Evolutionary conservation across 306 rosid genomes (phyloP), one percentile per base, ranked within the genome.

Genomic region (Alnus glutinosa): DNA sequence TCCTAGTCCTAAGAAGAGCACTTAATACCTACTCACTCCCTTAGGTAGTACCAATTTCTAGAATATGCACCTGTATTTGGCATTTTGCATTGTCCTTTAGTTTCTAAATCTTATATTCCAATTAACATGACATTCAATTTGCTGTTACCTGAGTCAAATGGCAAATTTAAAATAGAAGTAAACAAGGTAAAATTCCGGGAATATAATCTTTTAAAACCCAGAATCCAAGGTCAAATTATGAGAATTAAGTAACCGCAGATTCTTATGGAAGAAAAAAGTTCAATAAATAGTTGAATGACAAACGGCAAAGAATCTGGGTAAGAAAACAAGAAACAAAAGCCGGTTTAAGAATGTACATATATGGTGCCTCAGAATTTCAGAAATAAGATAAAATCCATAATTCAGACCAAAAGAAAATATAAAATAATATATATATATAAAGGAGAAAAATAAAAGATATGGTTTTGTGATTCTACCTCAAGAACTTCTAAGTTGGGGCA

Each of bases 401-500:
- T 39, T 64, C 71, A 14, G 28, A 64, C 71, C 47, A 16, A 36
- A 34, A 48, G n/a, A 15, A 16, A 37, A 61, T 1, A 30, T 1
- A 6, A 28, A 5, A 61, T 11, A 64, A 57, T 12, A 19, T 23
- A 34, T 32, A 34, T 34, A 71, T 44, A 55, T 30, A 30, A 13
- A 72, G 36, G 13, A 28, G 18, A 75, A 77, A 44, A 7, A 50
- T 51, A 15, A 42, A 42, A 58, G 74, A 69, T 71, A 42, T 16
- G 70, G 80, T 61, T 55, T 10, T 73, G 54, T 36, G 66, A 70
- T 62, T 71, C 66, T 79, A 91, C 99, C 98, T 93, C 98, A 9
- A 95, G 97, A 73, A 90, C 86, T 89, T 86, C 93, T 80, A 95
- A 84, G 89, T 91, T 93, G 79, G 98, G 98, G 82, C 99, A 90